Base-by-base conservation (phyloP, 2,329 filamentous ascomycete genomes). In the Microdochium nivale region DNA sequence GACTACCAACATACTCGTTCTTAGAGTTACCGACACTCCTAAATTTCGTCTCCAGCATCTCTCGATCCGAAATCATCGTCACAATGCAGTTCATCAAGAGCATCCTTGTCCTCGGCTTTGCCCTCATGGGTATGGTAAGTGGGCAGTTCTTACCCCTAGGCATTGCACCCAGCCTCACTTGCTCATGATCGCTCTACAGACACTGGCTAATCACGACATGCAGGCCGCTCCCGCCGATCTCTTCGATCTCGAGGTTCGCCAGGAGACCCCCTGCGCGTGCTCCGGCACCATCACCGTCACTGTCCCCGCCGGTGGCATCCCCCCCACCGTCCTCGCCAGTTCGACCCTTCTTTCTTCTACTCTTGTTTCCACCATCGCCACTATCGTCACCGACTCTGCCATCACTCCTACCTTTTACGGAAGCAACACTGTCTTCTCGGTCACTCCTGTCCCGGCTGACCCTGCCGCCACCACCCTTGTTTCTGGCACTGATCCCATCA, bases 61-160 rank as follows among this genome's bases (percentile, higher is more conserved):
- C 57, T 50, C 47, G 40, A 44, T 19, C 40, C 19, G 19, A 7
- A 19, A 44, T 49, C 33, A 33, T 47, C 53, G 47, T 57, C 59
- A 62, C 52, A 53, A 65, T 65, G 62, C 61, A 61, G 56, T 59
- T 60, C 55, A 40, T 56, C 55, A 62, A 64, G 54, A 37, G 48
- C 50, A n/a, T 61, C 49, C 46, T 56, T 32, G 48, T 59, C 52
- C 48, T 60, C 48, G 52, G 58, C 52, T 55, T 64, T 48, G 54
- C 59, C 52, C 51, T 54, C 30, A 37, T 59, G 25, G 60, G 58
- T 56, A 57, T 60, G 56, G 62, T 65, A 60, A 60, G 62, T 60
- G 46, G 30, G n/a, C 13, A 30, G 11, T n/a, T 24, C 21, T 30
- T 10, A 13, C 14, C 33, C 49, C 32, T 4, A 25, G 44, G 14